Evolutionary conservation across 148 eudicot genomes (phyloP), one percentile per base, ranked within the genome.

Genomic region (Heliamphora exappendiculata): DNA sequence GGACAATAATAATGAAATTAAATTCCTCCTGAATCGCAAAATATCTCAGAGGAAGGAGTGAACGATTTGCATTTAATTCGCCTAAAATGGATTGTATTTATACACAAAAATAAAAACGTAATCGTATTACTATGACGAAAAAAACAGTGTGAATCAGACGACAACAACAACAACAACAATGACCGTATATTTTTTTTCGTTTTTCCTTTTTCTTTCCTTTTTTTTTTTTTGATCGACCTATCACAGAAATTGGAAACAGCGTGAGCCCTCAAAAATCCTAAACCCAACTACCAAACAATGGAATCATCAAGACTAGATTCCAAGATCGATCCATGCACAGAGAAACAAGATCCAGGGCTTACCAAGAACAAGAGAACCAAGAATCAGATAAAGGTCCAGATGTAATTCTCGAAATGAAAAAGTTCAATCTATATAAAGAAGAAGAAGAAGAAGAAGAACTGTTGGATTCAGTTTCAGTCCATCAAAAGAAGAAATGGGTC

Each of bases 221-320:
- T 29, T 3, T 19, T 45, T 62, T 14, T 54, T 19, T 19, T 7
- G 39, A 60, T 74, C 36, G 36, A 33, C 22, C 28, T 24, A 45
- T 29, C 20, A 69, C 73, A 3, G 57, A 11, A 69, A 45, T 14
- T 47, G 51, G 51, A 50, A 70, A 34, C 69, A 34, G 33, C 72
- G 19, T 72, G n/a, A 76, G 11, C 22, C 34, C 67, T 75, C 78
- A 70, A 83, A 70, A 83, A 72, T 63, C 76, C 76, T 34, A 76
- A 64, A 36, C 82, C 68, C 73, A 58, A 29, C 28, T 37, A 80
- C 47, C 84, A 77, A 36, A 86, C 84, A 70, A 85, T 76, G 79
- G 79, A 86, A 82, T 76, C 84, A 62, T 79, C 82, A 74, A 87
- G 75, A 80, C 71, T 78, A 76, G 47, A 82, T 71, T 80, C 81